These are phyloP conservation scores for Spathaspora gorwiae DNA, from an alignment of 805 yeast species.

Conservation along the genomic window DNA sequence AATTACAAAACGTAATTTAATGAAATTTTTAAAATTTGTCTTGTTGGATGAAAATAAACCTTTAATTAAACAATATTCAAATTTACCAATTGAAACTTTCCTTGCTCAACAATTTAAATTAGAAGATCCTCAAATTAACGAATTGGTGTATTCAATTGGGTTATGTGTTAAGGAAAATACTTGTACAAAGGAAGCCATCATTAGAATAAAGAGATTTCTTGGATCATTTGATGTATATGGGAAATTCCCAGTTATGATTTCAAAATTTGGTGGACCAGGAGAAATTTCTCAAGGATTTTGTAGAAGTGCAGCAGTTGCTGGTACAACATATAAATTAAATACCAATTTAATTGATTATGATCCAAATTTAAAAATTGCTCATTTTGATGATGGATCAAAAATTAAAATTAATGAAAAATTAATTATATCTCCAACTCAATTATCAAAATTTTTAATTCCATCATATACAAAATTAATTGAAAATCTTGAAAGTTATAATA, in stretches of 20 bases:
- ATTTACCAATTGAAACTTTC: conserved; percentile 55
- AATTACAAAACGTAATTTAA: conserved; percentile 72
- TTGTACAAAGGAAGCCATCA: conserved; percentile 68
- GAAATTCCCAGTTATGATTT: conserved; percentile 84
- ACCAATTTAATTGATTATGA: conserved; percentile 65
- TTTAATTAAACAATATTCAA: conserved; percentile 52
- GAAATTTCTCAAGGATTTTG: conserved; percentile 96
- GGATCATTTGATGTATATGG: conserved; percentile 89
- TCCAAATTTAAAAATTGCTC: conserved; percentile 60
- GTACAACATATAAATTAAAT: conserved; percentile 84
- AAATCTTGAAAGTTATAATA: conserved; percentile 43
- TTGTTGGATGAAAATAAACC: conserved; percentile 48
- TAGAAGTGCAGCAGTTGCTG: conserved; percentile 96
- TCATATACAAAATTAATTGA: conserved; percentile 40
- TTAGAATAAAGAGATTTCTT: conserved; percentile 78
- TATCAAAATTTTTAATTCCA: conserved; percentile 39
- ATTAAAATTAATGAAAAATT: conserved; percentile 77
- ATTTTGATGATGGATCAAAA: conserved; percentile 68
- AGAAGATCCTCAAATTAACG: conserved; percentile 70
- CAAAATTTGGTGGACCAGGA: conserved; percentile 94
- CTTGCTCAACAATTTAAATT: conserved; percentile 64
- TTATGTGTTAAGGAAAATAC: conserved; percentile 59
- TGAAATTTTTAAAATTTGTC: conserved; percentile 90
- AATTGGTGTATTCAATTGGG: conserved; percentile 83
- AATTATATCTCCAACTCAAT: conserved; percentile 68